Evolutionary conservation across 2,329 filamentous ascomycete species (phyloP).

Genomic region (Epichloe coenophiala): DNA sequence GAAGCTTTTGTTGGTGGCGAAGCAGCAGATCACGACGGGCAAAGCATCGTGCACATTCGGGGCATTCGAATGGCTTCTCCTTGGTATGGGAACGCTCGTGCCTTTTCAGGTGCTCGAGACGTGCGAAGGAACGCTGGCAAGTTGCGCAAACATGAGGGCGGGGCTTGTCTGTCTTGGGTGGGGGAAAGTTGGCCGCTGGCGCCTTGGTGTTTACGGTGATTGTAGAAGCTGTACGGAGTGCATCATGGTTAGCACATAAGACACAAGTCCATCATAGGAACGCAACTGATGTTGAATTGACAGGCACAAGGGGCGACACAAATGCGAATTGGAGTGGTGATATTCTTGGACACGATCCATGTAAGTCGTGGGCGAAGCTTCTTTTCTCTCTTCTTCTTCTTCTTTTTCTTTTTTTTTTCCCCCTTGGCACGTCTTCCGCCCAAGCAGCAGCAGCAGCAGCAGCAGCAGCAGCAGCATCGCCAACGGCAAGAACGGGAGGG

Average conservation of each 20-base stretch:
- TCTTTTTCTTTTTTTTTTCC: too few species aligned
- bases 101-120: conserved; percentile 90
- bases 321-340: background rate
- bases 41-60: conserved; percentile 88
- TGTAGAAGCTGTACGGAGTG: conserved; percentile 26
- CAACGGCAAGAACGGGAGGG: conserved; percentile 19
- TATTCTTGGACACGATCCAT: background rate
- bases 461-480: conserved; percentile 7
- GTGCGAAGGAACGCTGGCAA: conserved; percentile 83
- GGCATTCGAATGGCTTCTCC: conserved; percentile 97
- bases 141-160: conserved; percentile 87
- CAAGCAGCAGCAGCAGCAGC: conserved; percentile 2
- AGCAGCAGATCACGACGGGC: conserved; percentile 82
- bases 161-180: conserved; percentile 94
- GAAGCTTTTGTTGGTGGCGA: conserved; percentile 95
- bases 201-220: conserved; percentile 37
- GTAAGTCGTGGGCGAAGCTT: background rate
- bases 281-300: background rate
- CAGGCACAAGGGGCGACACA: background rate
- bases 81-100: conserved; percentile 98
- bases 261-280: background rate
- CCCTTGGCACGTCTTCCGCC: background rate
- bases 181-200: conserved; percentile 47
- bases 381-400: background rate
- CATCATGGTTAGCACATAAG: conserved; percentile 16